Percentiles rank a stretch among this genome's conserved stretches.
Evolutionary conservation across 768 basidiomycete species (phyloP).

Genomic region (Leccinum barrowsii): DNA sequence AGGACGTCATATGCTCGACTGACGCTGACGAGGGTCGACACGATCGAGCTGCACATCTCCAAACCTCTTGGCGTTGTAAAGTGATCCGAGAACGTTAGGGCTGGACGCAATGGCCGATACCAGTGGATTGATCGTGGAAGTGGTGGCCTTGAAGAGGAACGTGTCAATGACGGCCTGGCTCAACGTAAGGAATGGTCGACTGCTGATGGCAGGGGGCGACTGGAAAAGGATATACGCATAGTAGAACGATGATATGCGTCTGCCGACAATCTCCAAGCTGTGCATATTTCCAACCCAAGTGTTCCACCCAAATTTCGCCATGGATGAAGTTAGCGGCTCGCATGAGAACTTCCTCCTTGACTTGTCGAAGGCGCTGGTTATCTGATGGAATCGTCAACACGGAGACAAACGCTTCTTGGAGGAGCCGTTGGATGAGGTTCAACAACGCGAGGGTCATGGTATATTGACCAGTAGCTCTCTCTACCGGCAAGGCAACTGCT

Average conservation of each 20-base stretch:
- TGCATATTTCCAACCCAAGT: constrained; percentile 81
- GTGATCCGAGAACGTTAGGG: constrained; percentile 50
- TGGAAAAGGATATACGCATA: constrained; percentile 67
- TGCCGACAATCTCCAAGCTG: constrained; percentile 78
- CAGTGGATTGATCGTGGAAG: constrained; percentile 78
- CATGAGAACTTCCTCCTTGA: constrained; percentile 82
- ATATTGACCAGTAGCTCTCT: constrained; percentile 71
- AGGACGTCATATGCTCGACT: constrained; percentile 70
- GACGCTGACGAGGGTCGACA: constrained; percentile 66
- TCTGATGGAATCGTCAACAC: constrained; percentile 46
- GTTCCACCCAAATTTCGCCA: constrained; percentile 85
- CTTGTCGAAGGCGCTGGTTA: constrained; percentile 57
- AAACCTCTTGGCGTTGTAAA: constrained; percentile 61
- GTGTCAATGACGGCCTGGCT: constrained; percentile 66
- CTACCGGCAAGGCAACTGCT: constrained; percentile 62
- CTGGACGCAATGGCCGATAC: constrained; percentile 67
- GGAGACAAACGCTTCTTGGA: constrained; percentile 66
- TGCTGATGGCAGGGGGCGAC: constrained; percentile 49
- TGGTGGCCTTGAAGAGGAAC: constrained; percentile 70
- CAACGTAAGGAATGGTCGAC: constrained; percentile 56
- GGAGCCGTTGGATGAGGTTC: constrained; percentile 70
- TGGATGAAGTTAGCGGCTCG: constrained; percentile 78
- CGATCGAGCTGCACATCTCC: constrained; percentile 73
- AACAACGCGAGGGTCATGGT: constrained; percentile 80
- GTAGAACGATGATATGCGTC: constrained; percentile 63